Percentiles rank a stretch among this genome's conserved stretches.
phyloP scores from a whole-genome alignment of 2,329 filamentous ascomycete genomes.

The Penicillium sp. region DNA sequence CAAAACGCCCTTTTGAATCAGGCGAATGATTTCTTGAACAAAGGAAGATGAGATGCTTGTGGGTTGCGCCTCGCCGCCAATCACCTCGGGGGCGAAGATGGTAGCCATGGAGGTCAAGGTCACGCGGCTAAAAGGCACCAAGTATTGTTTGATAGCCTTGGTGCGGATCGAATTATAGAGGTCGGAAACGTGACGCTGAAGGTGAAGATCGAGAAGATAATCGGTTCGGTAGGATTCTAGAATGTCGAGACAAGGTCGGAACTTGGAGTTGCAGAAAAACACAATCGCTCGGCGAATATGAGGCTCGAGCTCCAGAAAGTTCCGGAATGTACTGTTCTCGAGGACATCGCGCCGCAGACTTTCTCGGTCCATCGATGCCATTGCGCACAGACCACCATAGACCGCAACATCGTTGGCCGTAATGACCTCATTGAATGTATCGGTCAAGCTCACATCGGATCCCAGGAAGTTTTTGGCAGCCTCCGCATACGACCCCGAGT shows the following conservation, averaged over 20 bases:
- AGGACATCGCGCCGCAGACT: conserved; percentile 71
- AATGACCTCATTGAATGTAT: conserved; percentile 63
- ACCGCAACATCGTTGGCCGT: conserved; percentile 84
- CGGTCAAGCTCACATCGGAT: conserved; percentile 52
- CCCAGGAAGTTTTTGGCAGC: conserved; percentile 68
- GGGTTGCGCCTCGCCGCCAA: conserved; percentile 45
- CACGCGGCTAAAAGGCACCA: conserved; percentile 82
- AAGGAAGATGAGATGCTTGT: conserved; percentile 52
- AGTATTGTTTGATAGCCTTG: conserved; percentile 91
- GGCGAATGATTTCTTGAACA: conserved; percentile 60
- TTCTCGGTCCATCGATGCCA: conserved; percentile 79
- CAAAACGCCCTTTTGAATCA: conserved; percentile 69
- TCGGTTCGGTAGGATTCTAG: conserved; percentile 76
- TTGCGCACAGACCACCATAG: conserved; percentile 82
- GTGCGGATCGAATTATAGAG: conserved; percentile 72
- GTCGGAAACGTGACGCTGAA: conserved; percentile 64
- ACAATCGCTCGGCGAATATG: conserved; percentile 87
- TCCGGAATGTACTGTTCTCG: conserved; percentile 73
- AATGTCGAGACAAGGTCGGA: conserved; percentile 74
- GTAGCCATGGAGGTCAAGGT: conserved; percentile 71
- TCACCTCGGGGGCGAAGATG: conserved; percentile 57
- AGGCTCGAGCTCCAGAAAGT: conserved; percentile 84
- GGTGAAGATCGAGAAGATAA: conserved; percentile 83
- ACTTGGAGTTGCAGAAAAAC: conserved; percentile 85
- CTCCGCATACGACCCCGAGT: conserved; percentile 52